These are phyloP conservation scores for Fagus sylvatica DNA, from an alignment of 306 rosid genomes.

Conservation along the genomic window DNA sequence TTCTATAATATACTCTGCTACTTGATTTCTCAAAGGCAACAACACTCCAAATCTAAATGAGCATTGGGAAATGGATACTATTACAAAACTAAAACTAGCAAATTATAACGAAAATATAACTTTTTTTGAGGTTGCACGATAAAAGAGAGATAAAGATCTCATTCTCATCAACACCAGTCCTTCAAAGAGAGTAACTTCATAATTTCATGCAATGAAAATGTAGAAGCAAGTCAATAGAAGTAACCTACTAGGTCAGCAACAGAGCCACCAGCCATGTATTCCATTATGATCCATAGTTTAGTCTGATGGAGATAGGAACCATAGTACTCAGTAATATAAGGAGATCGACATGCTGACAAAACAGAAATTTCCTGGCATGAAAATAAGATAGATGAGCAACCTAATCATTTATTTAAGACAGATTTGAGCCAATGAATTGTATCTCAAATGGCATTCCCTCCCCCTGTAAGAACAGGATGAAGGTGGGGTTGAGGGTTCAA, in stretches of 20 bases:
- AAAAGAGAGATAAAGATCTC: neutral
- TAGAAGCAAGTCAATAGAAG: conserved; percentile 47
- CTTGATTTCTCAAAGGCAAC: neutral
- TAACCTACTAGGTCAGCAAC: conserved; percentile 98
- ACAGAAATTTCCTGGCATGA: conserved; percentile 96
- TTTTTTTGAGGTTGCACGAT: neutral
- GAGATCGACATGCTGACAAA: conserved; percentile 95
- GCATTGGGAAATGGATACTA: neutral
- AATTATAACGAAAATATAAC: neutral
- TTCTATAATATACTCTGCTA: neutral
- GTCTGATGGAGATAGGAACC: conserved; percentile 97
- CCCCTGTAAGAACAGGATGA: neutral
- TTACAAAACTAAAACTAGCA: neutral
- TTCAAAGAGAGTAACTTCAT: conserved; percentile 20
- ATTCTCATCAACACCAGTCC: neutral
- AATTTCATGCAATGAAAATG: conserved; percentile 27
- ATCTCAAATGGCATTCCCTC: neutral
- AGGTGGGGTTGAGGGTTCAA: neutral
- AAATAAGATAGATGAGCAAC: conserved; percentile 42
- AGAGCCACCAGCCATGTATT: conserved; percentile 99
- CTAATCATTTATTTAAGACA: conserved; percentile 17
- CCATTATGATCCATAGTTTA: conserved; percentile 99
- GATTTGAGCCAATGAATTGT: conserved; percentile 8
- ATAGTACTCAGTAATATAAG: conserved; percentile 91
- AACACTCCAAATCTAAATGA: neutral